Evolutionary conservation across 2,329 filamentous ascomycete species (phyloP), one percentile per base, ranked within the genome.

Genomic region (Scytalidium sp.): DNA sequence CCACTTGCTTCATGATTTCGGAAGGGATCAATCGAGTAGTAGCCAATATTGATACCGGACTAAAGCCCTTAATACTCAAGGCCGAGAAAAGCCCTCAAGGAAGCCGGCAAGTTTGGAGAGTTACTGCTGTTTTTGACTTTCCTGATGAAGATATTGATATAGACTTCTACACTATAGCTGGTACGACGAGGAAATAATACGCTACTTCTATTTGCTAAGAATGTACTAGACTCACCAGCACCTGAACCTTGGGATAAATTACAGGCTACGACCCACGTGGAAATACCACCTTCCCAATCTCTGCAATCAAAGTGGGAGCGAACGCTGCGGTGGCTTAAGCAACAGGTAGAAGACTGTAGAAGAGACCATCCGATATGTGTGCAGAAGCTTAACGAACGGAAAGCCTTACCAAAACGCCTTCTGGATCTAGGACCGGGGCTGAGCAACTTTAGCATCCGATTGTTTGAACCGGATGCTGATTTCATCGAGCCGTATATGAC

Each of bases 401-500:
- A 21, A 23, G 11, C 42, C 3, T 13, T 44, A 21, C 42, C 42
- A 13, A 23, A 13, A 21, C 42, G 42, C 22, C 42, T 44, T 44
- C 19, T 44, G 17, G 42, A 44, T 22, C 21, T 44, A 44, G 19
- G 23, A 41, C 29, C 43, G 3, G 43, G 8, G 9, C 43, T 48
- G 9, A 32, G 42, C 22, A 45, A 44, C 21, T 3, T 8, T 13
- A 23, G n/a, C 11, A 44, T 44, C 10, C 17, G 42, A 13, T 23
- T 44, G 17, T 10, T 44, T 15, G 10, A 44, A 22, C 42, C 42
- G 7, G 42, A 21, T n/a, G 11, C n/a, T 13, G 21, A n/a, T 6
- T 25, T 44, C 8, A 23, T 20, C 4, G 21, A 17, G 3, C 21
- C 42, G 25, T 64, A 59, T 25, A 51, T 56, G 13, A 56, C 57